Evolutionary conservation across 352 stramenopile genomes (phyloP).

Genomic region (Phytopythium helicoides): DNA sequence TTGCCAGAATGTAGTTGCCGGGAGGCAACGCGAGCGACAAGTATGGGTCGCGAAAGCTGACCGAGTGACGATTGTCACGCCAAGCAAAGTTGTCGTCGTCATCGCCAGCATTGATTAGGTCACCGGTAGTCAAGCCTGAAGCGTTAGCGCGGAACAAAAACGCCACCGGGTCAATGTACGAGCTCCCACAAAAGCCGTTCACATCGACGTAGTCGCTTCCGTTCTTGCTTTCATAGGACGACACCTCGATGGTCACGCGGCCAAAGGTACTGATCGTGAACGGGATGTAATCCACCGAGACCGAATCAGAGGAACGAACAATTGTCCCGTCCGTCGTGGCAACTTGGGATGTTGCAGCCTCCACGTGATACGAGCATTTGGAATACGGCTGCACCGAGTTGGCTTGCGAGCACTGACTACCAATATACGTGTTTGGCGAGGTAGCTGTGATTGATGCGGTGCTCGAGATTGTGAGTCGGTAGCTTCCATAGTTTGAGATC

Average conservation of each 20-base stretch:
- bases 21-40: conserved; percentile 49
- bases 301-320: conserved; percentile 23
- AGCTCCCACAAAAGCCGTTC: conserved; percentile 56
- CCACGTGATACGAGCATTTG: conserved; percentile 52
- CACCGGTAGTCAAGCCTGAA: conserved; percentile 22
- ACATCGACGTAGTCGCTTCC: conserved; percentile 45
- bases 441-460: conserved; percentile 24
- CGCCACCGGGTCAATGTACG: conserved; percentile 62
- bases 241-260: conserved; percentile 55
- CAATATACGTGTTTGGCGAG: conserved; percentile 54
- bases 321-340: conserved; percentile 55
- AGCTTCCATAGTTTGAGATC: conserved; percentile 71
- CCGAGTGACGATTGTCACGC: conserved; percentile 39
- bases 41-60: conserved; percentile 77
- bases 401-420: conserved; percentile 44
- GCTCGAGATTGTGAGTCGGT: conserved; percentile 53
- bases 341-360: conserved; percentile 29
- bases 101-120: conserved; percentile 53
- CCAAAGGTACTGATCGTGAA: conserved; percentile 49
- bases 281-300: conserved; percentile 61
- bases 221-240: conserved; percentile 46
- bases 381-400: conserved; percentile 30
- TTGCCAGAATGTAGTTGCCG: conserved; percentile 54
- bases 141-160: conserved; percentile 54
- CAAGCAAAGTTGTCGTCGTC: conserved; percentile 63